phyloP scores from a whole-genome alignment of 129 eudicot genomes.

The Flaveria trinervia region DNA sequence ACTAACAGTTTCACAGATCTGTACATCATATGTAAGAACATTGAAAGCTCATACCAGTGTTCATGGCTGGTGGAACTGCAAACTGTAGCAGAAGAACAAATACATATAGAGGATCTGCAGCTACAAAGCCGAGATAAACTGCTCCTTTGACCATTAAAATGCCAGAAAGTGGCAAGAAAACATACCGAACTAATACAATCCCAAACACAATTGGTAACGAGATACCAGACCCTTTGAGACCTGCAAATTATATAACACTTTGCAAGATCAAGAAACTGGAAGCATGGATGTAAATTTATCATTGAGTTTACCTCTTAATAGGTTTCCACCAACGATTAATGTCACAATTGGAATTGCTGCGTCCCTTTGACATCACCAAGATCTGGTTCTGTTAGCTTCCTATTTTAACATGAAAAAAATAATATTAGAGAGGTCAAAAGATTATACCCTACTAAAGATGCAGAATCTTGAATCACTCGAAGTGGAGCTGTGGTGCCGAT shows the following conservation, averaged over 20 bases:
- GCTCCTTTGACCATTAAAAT: conserved; percentile 63
- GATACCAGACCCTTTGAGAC: conserved; percentile 64
- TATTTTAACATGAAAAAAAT: background rate
- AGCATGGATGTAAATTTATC: conserved; percentile 4
- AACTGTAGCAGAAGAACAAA: conserved; percentile 79
- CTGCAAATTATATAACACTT: conserved; percentile 33
- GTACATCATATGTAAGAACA: background rate
- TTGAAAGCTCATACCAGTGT: conserved; percentile 51
- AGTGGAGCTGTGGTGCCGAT: conserved; percentile 62
- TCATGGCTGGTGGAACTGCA: conserved; percentile 91
- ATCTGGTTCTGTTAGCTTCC: background rate
- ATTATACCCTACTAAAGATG: conserved; percentile 54
- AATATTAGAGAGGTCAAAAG: background rate
- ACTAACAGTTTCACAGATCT: background rate
- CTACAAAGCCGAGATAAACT: conserved; percentile 49
- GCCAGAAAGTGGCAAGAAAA: conserved; percentile 66
- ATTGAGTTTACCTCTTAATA: conserved; percentile 54
- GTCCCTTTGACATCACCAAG: conserved; percentile 42
- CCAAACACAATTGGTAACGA: conserved; percentile 48
- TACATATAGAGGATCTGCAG: conserved; percentile 55
- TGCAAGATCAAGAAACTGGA: conserved; percentile 18
- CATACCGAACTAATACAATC: conserved; percentile 54
- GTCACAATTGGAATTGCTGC: conserved; percentile 79
- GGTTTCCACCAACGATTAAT: conserved; percentile 81
- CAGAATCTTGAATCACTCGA: conserved; percentile 50